Percentiles rank a stretch among this genome's conserved stretches.
These are phyloP conservation scores for Pseudozyma flocculosa DNA, from an alignment of 1,284 basidiomycete genomes.

Conservation along the genomic window DNA sequence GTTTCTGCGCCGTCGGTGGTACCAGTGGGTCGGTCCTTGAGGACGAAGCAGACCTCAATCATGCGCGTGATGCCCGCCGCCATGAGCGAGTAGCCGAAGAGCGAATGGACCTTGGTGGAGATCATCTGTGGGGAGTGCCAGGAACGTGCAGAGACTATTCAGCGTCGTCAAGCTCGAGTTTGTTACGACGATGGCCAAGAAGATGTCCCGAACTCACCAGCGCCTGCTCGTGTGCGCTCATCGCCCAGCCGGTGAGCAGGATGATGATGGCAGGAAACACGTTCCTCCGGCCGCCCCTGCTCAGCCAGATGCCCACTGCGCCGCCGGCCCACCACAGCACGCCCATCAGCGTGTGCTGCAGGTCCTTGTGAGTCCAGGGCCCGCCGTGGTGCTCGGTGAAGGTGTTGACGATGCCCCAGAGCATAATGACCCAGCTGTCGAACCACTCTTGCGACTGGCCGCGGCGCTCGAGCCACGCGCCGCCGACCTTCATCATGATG, in stretches of 20 bases:
- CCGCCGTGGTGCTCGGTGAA: slow-evolving; percentile 71
- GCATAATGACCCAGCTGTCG: slow-evolving; percentile 83
- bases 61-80: slow-evolving; percentile 78
- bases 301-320: slow-evolving; percentile 79
- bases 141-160: no score
- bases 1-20: neutral
- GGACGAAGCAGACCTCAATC: slow-evolving; percentile 79
- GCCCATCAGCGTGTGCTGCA: slow-evolving; percentile 78
- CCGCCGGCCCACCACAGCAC: slow-evolving; percentile 81
- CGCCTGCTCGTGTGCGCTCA: slow-evolving; percentile 85
- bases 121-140: slow-evolving; percentile 19
- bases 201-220: slow-evolving; percentile 65
- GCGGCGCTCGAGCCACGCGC: slow-evolving; percentile 70
- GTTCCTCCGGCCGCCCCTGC: slow-evolving; percentile 79
- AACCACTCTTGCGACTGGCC: slow-evolving; percentile 75
- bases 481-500: slow-evolving; percentile 78
- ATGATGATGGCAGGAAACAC: slow-evolving; percentile 82
- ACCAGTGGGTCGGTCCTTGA: slow-evolving; percentile 59
- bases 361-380: slow-evolving; percentile 74
- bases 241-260: slow-evolving; percentile 74
- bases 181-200: no score
- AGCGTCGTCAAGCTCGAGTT: no score
- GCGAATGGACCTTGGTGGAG: slow-evolving; percentile 69
- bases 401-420: slow-evolving; percentile 82
- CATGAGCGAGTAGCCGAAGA: slow-evolving; percentile 84